Base-by-base conservation (phyloP, 1,139 yeast species). In the Kurtzmaniella quercitrusa region DNA sequence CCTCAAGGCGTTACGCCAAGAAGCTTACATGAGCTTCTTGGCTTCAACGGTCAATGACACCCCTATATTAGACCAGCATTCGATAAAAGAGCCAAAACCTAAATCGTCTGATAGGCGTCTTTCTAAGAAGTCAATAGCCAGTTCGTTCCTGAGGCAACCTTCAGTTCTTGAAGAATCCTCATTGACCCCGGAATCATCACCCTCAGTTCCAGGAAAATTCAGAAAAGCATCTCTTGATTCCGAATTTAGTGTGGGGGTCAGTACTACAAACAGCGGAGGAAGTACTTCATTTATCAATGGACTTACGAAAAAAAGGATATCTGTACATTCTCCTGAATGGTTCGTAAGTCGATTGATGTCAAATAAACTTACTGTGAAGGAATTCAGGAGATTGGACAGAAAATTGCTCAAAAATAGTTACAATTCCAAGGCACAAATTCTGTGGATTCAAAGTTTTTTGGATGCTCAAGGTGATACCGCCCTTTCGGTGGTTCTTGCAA, bases 401-500 rank as follows among this genome's bases (percentile, higher is more conserved):
- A 61, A 59, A 45, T 52, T 72, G 17, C 45, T 53, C 8, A 61
- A 60, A 11, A 58, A 57, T 43, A 48, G 48, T 38, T 46, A 39
- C 33, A 47, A 53, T 12, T 39, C 49, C 33, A 60, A 57, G 36
- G 50, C 58, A 15, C 53, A 62, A 1, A 54, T 52, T 11, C 41
- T 48, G n/a, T 71, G 76, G 76, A 54, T 62, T 3, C 56, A 53
- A 35, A 53, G 51, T 7, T 72, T 72, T 49, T 56, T 61, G 16
- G 60, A 58, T 14, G 65, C 66, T 2, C 76, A 72, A 50, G 78
- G 77, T 19, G 77, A 71, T 43, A 63, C 73, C 11, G 77, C 77
- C 0, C 56, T 72, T 18, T 61, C 74, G 0, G 75, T 69, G 5
- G 60, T 68, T 12, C 61, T 72, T 32, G 55, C 69, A 1, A 54